Percentiles rank a stretch among this genome's conserved stretches.
Evolutionary conservation across 768 basidiomycete species (phyloP).

Genomic region (Mrakia frigida): DNA sequence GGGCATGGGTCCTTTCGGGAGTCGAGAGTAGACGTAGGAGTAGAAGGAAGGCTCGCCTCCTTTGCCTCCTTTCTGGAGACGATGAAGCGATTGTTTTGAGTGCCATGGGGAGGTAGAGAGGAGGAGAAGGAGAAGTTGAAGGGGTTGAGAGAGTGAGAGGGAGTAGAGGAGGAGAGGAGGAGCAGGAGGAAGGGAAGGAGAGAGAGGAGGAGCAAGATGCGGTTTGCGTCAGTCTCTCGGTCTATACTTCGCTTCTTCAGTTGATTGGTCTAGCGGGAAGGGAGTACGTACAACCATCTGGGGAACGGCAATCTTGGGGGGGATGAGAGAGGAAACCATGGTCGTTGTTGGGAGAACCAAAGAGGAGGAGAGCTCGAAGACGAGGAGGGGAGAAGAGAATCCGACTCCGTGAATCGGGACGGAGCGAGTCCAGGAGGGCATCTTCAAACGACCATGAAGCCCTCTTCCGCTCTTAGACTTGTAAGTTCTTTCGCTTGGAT

Average conservation of each 20-base stretch:
- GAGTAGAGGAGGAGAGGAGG: neutral
- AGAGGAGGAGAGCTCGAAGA: neutral
- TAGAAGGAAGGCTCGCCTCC: conserved; percentile 9
- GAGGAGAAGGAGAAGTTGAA: too few species aligned
- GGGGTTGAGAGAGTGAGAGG: neutral
- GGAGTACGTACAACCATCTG: neutral
- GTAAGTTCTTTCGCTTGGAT: neutral
- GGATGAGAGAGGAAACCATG: conserved; percentile 23
- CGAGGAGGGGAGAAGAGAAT: neutral
- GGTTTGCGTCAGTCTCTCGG: neutral
- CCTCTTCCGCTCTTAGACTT: neutral
- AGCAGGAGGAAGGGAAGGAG: neutral
- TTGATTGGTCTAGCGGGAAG: neutral
- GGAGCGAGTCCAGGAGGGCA: neutral
- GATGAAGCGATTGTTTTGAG: neutral
- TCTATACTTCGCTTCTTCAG: neutral
- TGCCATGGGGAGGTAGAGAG: neutral
- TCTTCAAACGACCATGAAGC: neutral
- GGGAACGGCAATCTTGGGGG: conserved; percentile 21
- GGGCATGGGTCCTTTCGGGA: conserved; percentile 12
- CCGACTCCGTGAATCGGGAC: neutral
- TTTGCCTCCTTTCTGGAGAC: neutral
- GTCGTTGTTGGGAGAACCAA: neutral
- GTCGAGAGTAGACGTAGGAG: conserved; percentile 18
- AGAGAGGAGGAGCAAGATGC: neutral